Base-by-base conservation (phyloP, 176 grass and related monocot species). In the Bonia amplexicaulis region DNA sequence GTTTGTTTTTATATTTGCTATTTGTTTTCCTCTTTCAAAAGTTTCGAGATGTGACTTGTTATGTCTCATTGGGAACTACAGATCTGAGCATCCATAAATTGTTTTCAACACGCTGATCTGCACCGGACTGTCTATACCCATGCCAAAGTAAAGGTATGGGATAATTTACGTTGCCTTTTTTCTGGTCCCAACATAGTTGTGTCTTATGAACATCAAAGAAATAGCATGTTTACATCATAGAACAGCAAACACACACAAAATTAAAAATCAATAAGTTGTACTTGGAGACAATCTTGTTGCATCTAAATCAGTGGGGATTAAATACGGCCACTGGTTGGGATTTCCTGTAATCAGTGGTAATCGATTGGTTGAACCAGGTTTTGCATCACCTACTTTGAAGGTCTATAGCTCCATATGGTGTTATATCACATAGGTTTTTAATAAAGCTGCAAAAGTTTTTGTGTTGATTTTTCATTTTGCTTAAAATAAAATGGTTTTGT, bases 61-160 rank as follows among this genome's bases (percentile, higher is more conserved):
- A 89, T 67, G n/a, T 62, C 17, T 81, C 76, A 73, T 73, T 84
- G 76, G 65, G 49, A 60, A 46, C 52, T 92, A 66, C 7, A 95
- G 93, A 98, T 87, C 71, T 98, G 84, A 98, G 71, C 64, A 84
- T 95, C 79, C 91, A 93, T 73, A 98, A 95, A 87, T 92, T 95
- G 72, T 98, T 98, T 89, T 75, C 91, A 62, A 90, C 96, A 64
- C 93, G 93, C 93, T 54, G 96, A 98, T 82, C 89, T 98, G 47
- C 96, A 98, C 60, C 70, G 93, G 12, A 95, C 91, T 15, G 93
- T 98, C 48, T 98, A 98, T 76, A 98, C 96, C 76, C 96, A 98
- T 87, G 79, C 89, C 12, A 98, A 98, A 95, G 93, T 95, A 23
- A 98, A 98, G 96, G 96, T 98, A 80, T 19, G n/a, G 44, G 26